These are phyloP conservation scores for Kurtzmaniella natalensis DNA, from an alignment of 1,139 yeast genomes.

Conservation along the genomic window DNA sequence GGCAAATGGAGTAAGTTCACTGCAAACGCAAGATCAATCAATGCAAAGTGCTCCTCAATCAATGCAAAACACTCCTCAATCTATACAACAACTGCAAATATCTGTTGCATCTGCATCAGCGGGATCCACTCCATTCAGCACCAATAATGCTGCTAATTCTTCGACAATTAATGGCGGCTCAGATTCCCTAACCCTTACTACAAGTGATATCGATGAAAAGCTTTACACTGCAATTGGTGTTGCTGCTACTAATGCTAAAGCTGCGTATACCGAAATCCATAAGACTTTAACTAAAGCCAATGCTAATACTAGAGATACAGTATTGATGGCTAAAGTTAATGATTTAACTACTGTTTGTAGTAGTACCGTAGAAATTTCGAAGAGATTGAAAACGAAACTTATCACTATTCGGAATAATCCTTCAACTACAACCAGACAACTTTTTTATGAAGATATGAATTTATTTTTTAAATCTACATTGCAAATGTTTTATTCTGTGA, in stretches of 20 bases:
- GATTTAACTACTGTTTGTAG: slow-evolving; percentile 80
- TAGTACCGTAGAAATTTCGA: slow-evolving; percentile 75
- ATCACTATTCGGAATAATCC: slow-evolving; percentile 47
- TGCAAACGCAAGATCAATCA: slow-evolving; percentile 23
- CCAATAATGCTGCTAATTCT: not conserved
- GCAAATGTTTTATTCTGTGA: slow-evolving; percentile 77
- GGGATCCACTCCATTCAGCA: not conserved
- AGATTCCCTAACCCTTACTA: not conserved
- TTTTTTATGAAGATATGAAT: slow-evolving; percentile 86
- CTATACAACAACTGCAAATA: not conserved
- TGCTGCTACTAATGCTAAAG: slow-evolving; percentile 75
- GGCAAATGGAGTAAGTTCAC: slow-evolving; percentile 20
- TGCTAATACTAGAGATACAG: slow-evolving; percentile 20
- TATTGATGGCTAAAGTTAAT: slow-evolving; percentile 61
- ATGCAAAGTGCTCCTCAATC: slow-evolving; percentile 19
- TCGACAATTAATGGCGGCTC: slow-evolving; percentile 11
- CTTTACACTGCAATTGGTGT: slow-evolving; percentile 68
- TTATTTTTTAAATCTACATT: slow-evolving; percentile 78
- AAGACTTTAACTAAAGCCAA: slow-evolving; percentile 66
- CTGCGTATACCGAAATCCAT: slow-evolving; percentile 74
- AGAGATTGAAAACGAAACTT: slow-evolving; percentile 57
- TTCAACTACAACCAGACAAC: slow-evolving; percentile 53
- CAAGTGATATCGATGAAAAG: slow-evolving; percentile 65
- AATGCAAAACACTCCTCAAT: not conserved
- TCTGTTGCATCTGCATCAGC: not conserved